Evolutionary conservation across 2,329 filamentous ascomycete genomes (phyloP).

Genomic region (Talaromyces sp.): DNA sequence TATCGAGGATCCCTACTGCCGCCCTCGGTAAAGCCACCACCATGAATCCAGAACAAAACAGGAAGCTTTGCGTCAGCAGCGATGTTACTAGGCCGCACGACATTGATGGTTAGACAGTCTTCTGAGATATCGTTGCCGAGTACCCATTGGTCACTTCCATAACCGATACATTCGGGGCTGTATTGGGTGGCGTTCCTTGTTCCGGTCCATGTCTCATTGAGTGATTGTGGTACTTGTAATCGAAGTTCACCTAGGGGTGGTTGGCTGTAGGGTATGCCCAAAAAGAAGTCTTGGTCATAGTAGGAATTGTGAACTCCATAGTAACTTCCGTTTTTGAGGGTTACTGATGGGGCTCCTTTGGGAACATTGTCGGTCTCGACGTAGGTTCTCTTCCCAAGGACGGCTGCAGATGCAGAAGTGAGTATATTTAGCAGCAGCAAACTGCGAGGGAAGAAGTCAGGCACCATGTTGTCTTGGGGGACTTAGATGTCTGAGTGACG

Average conservation of each 20-base stretch:
- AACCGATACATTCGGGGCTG: conserved; percentile 67
- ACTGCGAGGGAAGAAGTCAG: neutral
- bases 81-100: conserved; percentile 57
- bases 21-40: conserved; percentile 44
- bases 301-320: conserved; percentile 2
- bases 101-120: conserved; percentile 62
- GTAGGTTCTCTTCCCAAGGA: neutral
- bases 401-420: neutral
- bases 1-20: conserved; percentile 35
- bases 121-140: conserved; percentile 51
- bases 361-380: conserved; percentile 3
- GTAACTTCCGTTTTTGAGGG: conserved; percentile 12
- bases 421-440: neutral
- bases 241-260: conserved; percentile 64
- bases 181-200: conserved; percentile 58
- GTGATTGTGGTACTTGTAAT: conserved; percentile 63
- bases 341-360: neutral
- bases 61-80: conserved; percentile 31
- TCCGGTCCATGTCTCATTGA: conserved; percentile 54
- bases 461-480: neutral
- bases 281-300: conserved; percentile 58
- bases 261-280: conserved; percentile 71
- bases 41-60: conserved; percentile 45
- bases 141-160: conserved; percentile 45
- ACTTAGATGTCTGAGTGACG: neutral